A percentile compares a stretch with the other conserved stretches of the same genome.
Evolutionary conservation across 208 protist genomes (phyloP).

Genomic region (Trichomonas tenax): DNA sequence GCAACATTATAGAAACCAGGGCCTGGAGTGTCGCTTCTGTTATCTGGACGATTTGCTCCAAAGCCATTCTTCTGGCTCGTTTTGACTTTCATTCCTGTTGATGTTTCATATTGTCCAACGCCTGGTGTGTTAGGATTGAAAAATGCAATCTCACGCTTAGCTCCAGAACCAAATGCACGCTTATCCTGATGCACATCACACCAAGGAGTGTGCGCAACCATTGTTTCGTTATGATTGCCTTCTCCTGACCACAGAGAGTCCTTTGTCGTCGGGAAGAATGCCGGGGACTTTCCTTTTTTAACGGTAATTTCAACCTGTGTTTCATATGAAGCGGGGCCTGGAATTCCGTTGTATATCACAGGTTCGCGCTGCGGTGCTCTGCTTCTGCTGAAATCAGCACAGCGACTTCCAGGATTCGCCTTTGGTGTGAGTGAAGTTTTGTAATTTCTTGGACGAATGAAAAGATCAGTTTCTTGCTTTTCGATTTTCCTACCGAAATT

Average conservation of each 20-base stretch:
- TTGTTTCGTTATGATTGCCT: neutral
- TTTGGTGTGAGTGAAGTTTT: neutral
- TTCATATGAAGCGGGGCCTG: neutral
- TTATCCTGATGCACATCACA: neutral
- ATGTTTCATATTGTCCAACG: neutral
- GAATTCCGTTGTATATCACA: neutral
- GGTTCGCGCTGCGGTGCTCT: neutral
- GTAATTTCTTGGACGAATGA: neutral
- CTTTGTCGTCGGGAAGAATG: neutral
- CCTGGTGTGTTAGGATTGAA: neutral
- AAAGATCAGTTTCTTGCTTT: neutral
- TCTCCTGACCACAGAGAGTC: too few species aligned
- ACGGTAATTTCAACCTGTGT: neutral
- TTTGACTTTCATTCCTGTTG: neutral
- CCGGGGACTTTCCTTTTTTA: neutral
- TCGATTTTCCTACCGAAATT: neutral
- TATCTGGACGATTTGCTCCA: neutral
- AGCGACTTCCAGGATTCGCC: neutral
- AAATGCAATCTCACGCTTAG: neutral
- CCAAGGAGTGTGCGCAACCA: neutral
- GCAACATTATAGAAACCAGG: neutral
- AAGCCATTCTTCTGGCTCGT: neutral
- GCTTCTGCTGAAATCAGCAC: neutral
- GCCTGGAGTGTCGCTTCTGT: neutral
- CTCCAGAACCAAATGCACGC: neutral